Evolutionary conservation across 169 alveolate genomes (phyloP), one percentile per base, ranked within the genome.

Genomic region (Eimeria zaria): DNA sequence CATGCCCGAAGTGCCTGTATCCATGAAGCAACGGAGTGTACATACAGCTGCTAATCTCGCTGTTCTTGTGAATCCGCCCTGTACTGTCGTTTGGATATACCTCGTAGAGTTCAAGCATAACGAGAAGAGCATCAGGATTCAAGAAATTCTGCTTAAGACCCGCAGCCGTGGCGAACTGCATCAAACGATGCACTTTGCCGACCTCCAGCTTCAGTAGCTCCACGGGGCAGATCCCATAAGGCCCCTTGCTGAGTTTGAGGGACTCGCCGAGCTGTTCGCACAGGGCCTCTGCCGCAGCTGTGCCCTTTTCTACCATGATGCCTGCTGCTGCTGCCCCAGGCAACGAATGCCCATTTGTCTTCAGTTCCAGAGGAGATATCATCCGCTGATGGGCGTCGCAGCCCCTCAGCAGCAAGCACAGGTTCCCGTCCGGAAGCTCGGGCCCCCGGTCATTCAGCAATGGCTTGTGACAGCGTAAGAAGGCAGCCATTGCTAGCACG

Each of bases 191-290:
- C 20, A 91, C 91, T 51, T 83, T 81, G 44, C 73, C 91, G 14
- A 91, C 96, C 39, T 91, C 96, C 69, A 91, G 89, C 91, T 91
- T 76, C 62, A 91, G 96, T 14, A 91, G 96, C 83, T 91, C 96
- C 48, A 44, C 58, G 33, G 81, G 62, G 44, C 88, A 80, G 60
- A 90, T 39, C 69, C 85, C 85, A 44, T 55, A 64, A 30, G 60
- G 73, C 53, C 58, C 87, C 87, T 64, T 71, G 46, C 62, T 44
- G 30, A 36, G 44, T 39, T 27, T 44, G 44, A 85, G 78, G 30
- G 73, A 24, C 11, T 89, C 95, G 9, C 58, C 53, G 30, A 64
- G 58, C n/a, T 89, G 95, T 33, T 64, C 71, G 48, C 87, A 64
- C n/a, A 69, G 41, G 48, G 76, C 87, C 87, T 89, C 87, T 39